A percentile compares a stretch with the other conserved stretches of the same genome.
These are phyloP conservation scores for Guadua angustifolia DNA, from an alignment of 176 grass and related monocot genomes.

Conservation along the genomic window DNA sequence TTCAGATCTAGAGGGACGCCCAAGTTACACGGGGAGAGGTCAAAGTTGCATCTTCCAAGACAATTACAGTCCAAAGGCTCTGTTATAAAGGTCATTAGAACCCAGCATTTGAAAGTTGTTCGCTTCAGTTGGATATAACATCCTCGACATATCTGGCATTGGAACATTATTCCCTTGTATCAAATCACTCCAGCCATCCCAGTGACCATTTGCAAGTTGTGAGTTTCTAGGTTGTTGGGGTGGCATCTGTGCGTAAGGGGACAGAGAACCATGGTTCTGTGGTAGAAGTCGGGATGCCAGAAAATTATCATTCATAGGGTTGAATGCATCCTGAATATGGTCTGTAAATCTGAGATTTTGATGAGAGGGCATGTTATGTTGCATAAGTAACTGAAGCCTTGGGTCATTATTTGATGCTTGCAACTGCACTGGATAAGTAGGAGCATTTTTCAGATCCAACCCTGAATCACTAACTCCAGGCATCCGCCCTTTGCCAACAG, in stretches of 20 bases:
- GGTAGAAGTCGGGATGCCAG: constrained; percentile 59
- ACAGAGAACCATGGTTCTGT: constrained; percentile 59
- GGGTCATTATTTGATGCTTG: constrained; percentile 68
- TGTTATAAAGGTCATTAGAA: constrained; percentile 63
- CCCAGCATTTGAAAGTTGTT: constrained; percentile 61
- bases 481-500: constrained; percentile 86
- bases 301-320: constrained; percentile 70
- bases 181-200: constrained; percentile 72
- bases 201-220: constrained; percentile 58
- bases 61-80: constrained; percentile 72
- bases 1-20: constrained; percentile 21
- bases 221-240: constrained; percentile 62
- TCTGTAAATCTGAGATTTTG: constrained; percentile 64
- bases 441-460: constrained; percentile 53
- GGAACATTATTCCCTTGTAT: constrained; percentile 47
- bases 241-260: constrained; percentile 52
- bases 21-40: constrained; percentile 21
- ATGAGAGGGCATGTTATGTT: constrained; percentile 64
- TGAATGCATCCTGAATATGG: constrained; percentile 56
- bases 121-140: constrained; percentile 57
- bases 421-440: constrained; percentile 52
- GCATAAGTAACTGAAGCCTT: constrained; percentile 74
- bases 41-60: constrained; percentile 23
- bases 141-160: constrained; percentile 59
- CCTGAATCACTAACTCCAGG: constrained; percentile 64